A percentile compares a stretch with the other conserved stretches of the same genome.
phyloP scores from a whole-genome alignment of 2,329 filamentous ascomycete species.

The Colletotrichum sp. region DNA sequence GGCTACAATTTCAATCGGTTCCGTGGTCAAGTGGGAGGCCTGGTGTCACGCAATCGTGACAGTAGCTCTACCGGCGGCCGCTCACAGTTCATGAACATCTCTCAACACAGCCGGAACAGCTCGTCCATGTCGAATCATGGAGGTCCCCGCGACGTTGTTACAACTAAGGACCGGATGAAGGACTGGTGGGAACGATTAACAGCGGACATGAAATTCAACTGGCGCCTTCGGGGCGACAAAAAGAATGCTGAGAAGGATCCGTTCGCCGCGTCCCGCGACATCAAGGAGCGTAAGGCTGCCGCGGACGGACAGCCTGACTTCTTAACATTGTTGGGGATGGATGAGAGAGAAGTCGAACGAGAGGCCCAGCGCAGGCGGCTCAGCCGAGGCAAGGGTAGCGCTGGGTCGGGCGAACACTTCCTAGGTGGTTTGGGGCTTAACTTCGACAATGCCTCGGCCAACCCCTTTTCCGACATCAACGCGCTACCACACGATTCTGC shows the following conservation, averaged over 20 bases:
- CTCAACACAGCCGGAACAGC: constrained; percentile 43
- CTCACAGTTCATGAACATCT: constrained; percentile 52
- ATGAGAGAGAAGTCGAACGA: constrained; percentile 43
- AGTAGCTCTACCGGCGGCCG: constrained; percentile 30
- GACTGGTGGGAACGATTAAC: constrained; percentile 52
- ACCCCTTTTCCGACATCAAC: constrained; percentile 58
- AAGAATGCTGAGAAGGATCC: constrained; percentile 30
- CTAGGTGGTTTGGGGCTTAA: constrained; percentile 43
- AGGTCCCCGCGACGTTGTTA: constrained; percentile 23
- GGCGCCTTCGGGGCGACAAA: constrained; percentile 35
- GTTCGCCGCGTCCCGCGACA: constrained; percentile 29
- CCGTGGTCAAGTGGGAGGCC: constrained; percentile 36
- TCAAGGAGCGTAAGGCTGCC: constrained; percentile 25
- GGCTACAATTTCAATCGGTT: constrained; percentile 40
- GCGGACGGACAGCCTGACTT: constrained; percentile 45
- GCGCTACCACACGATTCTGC: constrained; percentile 42
- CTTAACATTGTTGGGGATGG: constrained; percentile 47
- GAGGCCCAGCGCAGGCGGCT: constrained; percentile 40
- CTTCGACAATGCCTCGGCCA: constrained; percentile 33
- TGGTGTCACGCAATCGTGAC: constrained; percentile 46
- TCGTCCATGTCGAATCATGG: constrained; percentile 28
- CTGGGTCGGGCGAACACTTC: constrained; percentile 42
- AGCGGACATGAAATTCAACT: constrained; percentile 43
- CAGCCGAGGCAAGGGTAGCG: constrained; percentile 34
- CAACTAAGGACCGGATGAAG: constrained; percentile 42